Evolutionary conservation across 306 rosid species (phyloP).

Genomic region (Gastrolobium bilobum): DNA sequence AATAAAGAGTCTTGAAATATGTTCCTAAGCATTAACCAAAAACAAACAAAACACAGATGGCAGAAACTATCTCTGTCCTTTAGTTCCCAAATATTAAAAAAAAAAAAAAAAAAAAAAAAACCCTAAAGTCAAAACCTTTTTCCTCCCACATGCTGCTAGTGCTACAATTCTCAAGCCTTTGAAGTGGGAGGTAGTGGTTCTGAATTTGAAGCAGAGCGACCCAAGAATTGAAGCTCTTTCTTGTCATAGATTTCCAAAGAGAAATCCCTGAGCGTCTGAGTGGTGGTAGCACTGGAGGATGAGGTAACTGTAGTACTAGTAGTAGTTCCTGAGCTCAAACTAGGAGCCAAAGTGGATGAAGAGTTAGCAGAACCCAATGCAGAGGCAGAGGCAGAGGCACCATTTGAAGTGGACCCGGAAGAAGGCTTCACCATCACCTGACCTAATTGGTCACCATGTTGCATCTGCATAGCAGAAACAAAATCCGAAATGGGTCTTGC

Average conservation of each 20-base stretch:
- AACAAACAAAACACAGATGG: conserved; percentile 31
- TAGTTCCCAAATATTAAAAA: neutral
- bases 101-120: neutral
- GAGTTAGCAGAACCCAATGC: conserved; percentile 48
- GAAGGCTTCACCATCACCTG: conserved; percentile 34
- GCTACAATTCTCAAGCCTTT: conserved; percentile 50
- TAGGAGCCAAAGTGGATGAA: conserved; percentile 57
- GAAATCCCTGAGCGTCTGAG: conserved; percentile 78
- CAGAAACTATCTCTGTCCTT: neutral
- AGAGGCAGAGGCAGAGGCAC: conserved; percentile 38
- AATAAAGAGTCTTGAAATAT: neutral
- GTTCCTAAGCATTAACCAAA: conserved; percentile 25
- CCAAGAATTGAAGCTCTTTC: conserved; percentile 82
- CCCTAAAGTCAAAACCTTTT: neutral
- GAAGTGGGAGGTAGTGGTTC: conserved; percentile 55
- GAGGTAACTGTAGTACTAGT: conserved; percentile 28
- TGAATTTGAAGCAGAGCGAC: conserved; percentile 53
- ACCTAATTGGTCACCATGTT: conserved; percentile 47
- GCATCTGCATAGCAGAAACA: conserved; percentile 61
- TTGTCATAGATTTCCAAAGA: conserved; percentile 75
- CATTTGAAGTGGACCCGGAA: conserved; percentile 42
- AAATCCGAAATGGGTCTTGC: conserved; percentile 73
- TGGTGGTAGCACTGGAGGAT: conserved; percentile 18
- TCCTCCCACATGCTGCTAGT: neutral
- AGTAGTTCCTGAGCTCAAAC: conserved; percentile 51